Base-by-base conservation (phyloP, 208 protist genomes). In the Trypanosoma mega region DNA sequence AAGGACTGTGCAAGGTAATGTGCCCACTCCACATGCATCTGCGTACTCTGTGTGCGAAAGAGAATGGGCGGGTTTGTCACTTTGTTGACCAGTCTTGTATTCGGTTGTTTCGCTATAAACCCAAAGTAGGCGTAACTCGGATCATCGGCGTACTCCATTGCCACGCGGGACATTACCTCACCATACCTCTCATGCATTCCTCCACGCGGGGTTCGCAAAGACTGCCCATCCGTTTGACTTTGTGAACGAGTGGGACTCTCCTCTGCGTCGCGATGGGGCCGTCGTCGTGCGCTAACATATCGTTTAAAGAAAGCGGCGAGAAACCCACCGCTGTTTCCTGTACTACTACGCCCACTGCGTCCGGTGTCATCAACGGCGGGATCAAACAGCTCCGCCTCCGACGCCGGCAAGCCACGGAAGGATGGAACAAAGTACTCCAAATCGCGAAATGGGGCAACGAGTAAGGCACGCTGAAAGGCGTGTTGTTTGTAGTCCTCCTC, bases 341-440 rank as follows among this genome's bases (percentile, higher is more conserved):
- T 12, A 6, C 12, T 6, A 39, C 16, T 50, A 11, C 56, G 30
- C 5, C 33, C 16, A 29, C 56, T 48, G 26, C 27, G 16, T 14
- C 16, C 51, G 18, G n/a, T 29, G 29, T 2, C 31, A 47, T 36
- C 31, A 41, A 3, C 16, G 12, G 43, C 26, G 44, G 48, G 2
- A 11, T 27, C 21, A 26, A 66, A 30, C 11, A 66, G 24, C 16
- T 57, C 20, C 12, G 31, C 46, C 16, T 5, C 55, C 2, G 7
- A 14, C 26, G 59, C 0, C 14, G 53, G 36, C 4, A 56, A 9
- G 18, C 29, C 11, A 1, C 39, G 67, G 27, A 85, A 71, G 31
- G 76, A 66, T 1, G 78, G 70, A 0, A 80, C 47, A 65, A 85
- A 76, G 55, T 65, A 78, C n/a, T 69, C 54, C 12, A 85, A 55